Evolutionary conservation across 306 rosid genomes (phyloP).

Genomic region (Vachellia collinsii): DNA sequence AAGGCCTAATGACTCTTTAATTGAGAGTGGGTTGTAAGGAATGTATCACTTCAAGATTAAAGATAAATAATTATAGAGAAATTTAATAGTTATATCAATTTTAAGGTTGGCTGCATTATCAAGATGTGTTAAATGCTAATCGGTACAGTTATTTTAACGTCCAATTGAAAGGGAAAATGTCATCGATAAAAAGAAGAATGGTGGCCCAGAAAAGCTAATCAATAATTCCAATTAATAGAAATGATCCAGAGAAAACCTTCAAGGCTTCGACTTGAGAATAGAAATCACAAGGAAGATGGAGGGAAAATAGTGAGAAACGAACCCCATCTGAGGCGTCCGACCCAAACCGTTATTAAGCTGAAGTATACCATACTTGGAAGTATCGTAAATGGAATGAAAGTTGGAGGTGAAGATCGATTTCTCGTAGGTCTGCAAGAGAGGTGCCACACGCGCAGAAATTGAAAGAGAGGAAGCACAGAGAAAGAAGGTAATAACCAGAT

Average conservation of each 20-base stretch:
- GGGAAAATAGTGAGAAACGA: conserved; percentile 32
- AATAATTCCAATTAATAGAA: background rate
- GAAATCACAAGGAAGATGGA: background rate
- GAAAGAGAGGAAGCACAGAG: conserved; percentile 42
- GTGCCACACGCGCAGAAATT: conserved; percentile 44
- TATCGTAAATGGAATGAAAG: conserved; percentile 61
- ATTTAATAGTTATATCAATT: conserved; percentile 12
- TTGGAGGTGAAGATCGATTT: conserved; percentile 54
- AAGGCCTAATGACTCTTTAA: background rate
- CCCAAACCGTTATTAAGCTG: conserved; percentile 89
- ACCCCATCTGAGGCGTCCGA: conserved; percentile 97
- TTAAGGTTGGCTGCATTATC: conserved; percentile 15
- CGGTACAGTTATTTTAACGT: background rate
- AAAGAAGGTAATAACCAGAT: conserved; percentile 32
- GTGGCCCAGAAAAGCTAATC: conserved; percentile 8
- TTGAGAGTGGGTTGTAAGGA: background rate
- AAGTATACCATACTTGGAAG: conserved; percentile 75
- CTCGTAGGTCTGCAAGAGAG: conserved; percentile 55
- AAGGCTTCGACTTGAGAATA: background rate
- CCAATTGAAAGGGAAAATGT: conserved; percentile 24
- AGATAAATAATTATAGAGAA: background rate
- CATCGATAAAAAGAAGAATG: background rate
- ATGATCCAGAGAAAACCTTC: background rate
- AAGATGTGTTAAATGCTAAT: conserved; percentile 10
- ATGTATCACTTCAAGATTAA: background rate